Conservation (phyloP, 495 filamentous ascomycete species). For the Hyaloscypha finlandica region DNA sequence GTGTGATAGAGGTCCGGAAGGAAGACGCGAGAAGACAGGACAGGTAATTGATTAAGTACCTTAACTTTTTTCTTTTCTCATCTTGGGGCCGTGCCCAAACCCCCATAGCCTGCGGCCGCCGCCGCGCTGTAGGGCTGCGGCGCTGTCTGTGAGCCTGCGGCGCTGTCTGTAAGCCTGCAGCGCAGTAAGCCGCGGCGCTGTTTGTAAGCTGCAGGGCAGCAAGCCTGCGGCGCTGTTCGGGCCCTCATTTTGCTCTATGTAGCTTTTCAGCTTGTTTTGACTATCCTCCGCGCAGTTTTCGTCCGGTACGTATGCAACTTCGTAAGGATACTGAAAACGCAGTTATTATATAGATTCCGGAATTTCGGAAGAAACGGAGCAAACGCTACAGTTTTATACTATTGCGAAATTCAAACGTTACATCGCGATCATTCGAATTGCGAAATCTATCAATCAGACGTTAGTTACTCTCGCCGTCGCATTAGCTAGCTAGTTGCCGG, state of each 20-base stretch:
- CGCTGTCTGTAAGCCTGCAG: neutral
- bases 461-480: conserved; percentile 2
- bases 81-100: neutral
- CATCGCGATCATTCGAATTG: conserved; percentile 3
- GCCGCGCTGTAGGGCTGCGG: neutral
- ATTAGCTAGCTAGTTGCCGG: neutral
- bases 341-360: conserved; percentile 1
- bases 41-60: neutral
- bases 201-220: too few relatives aligned
- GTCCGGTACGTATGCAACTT: neutral
- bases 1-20: neutral
- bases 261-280: neutral
- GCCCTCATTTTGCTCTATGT: too few relatives aligned
- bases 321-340: conserved; percentile 2
- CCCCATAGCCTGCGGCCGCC: neutral
- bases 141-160: neutral
- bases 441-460: neutral
- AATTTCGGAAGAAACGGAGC: conserved; percentile 3
- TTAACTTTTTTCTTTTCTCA: neutral
- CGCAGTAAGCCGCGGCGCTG: neutral
- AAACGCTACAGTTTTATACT: conserved; percentile 1
- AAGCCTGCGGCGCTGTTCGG: too few relatives aligned
- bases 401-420: conserved; percentile 1
- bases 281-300: conserved; percentile 1
- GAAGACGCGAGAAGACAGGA: neutral